These are phyloP conservation scores for Penicillium sp. DNA, from an alignment of 2,329 filamentous ascomycete species.

Conservation along the genomic window DNA sequence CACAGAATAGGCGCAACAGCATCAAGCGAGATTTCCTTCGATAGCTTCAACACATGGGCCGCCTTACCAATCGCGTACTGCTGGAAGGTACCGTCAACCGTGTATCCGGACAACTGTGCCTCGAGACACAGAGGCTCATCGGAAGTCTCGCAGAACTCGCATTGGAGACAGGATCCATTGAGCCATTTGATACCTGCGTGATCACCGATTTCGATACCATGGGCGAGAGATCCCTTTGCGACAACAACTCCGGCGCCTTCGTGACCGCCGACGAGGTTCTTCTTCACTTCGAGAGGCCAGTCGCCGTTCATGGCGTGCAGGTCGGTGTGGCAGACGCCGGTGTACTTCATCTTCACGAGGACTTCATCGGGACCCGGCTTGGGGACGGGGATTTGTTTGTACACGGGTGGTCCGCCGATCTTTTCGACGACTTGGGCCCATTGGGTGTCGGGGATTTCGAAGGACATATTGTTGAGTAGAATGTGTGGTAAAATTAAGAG, in stretches of 20 bases:
- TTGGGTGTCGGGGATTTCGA: conserved; percentile 72
- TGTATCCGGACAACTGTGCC: conserved; percentile 80
- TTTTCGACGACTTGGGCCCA: conserved; percentile 90
- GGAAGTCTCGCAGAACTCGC: conserved; percentile 74
- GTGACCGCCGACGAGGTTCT: conserved; percentile 80
- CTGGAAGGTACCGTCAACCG: conserved; percentile 90
- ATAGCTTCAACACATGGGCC: conserved; percentile 77
- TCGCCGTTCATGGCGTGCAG: conserved; percentile 79
- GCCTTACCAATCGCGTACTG: conserved; percentile 88
- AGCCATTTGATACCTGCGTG: conserved; percentile 89
- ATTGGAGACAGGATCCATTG: conserved; percentile 80
- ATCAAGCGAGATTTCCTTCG: conserved; percentile 72
- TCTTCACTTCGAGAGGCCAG: conserved; percentile 80
- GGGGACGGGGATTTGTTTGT: conserved; percentile 67
- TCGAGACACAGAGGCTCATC: conserved; percentile 81
- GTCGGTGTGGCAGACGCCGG: conserved; percentile 88
- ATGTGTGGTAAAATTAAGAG: background rate
- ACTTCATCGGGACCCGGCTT: conserved; percentile 85
- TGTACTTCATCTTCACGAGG: conserved; percentile 86
- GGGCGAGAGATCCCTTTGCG: conserved; percentile 71
- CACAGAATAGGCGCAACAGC: conserved; percentile 77
- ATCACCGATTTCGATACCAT: conserved; percentile 77
- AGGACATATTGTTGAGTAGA: conserved; percentile 10
- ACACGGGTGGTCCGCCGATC: conserved; percentile 64
- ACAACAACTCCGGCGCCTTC: conserved; percentile 81